Conservation (phyloP, 2,329 filamentous ascomycete genomes). For the Hymenoscyphus occultus region DNA sequence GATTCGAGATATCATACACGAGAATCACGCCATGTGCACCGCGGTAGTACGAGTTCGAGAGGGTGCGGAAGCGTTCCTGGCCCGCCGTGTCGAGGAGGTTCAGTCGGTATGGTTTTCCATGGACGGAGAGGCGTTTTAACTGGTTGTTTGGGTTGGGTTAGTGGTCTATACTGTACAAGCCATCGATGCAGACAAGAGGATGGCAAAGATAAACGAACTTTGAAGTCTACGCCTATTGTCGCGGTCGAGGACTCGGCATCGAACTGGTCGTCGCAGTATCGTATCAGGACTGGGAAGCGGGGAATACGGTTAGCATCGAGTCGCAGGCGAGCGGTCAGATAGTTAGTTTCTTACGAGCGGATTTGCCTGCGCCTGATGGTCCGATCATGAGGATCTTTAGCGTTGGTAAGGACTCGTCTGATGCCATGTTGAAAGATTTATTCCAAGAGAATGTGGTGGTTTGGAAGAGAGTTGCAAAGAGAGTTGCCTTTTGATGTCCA, state of each 20-base stretch:
- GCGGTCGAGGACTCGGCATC: conserved; percentile 53
- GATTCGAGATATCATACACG: conserved; percentile 83
- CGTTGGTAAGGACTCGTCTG: conserved; percentile 46
- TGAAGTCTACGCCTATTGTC: conserved; percentile 57
- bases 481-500: conserved; percentile 1
- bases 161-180: neutral
- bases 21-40: conserved; percentile 94
- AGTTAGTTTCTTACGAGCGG: conserved; percentile 44
- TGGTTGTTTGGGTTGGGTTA: conserved; percentile 25
- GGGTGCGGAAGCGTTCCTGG: conserved; percentile 92
- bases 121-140: conserved; percentile 52
- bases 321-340: neutral
- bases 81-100: conserved; percentile 80
- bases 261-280: conserved; percentile 57
- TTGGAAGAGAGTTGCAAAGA: neutral
- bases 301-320: conserved; percentile 10
- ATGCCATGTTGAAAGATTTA: conserved; percentile 38
- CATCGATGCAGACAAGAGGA: neutral
- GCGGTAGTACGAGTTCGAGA: conserved; percentile 92
- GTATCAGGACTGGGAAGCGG: conserved; percentile 45
- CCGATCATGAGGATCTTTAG: conserved; percentile 56
- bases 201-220: conserved; percentile 39
- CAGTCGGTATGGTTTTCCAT: conserved; percentile 50
- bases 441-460: conserved; percentile 18
- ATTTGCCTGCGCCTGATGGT: conserved; percentile 54